Percentiles rank a stretch among this genome's conserved stretches.
These are phyloP conservation scores for Alectoria sarmentosa DNA, from an alignment of 495 filamentous ascomycete genomes.

Conservation along the genomic window DNA sequence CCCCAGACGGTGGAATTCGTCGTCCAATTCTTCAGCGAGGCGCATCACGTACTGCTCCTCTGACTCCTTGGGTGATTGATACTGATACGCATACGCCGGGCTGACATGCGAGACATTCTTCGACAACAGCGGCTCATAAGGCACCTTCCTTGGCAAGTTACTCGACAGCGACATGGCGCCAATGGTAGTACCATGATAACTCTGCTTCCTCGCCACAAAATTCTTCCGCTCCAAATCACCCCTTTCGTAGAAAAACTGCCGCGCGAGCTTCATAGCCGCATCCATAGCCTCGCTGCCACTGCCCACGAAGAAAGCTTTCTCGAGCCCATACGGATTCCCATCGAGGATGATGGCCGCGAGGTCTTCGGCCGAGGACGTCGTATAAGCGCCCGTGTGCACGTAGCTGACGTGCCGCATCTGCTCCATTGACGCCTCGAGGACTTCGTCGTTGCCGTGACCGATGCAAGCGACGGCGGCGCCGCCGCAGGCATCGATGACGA, in stretches of 20 bases:
- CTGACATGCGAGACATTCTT: conserved; percentile 57
- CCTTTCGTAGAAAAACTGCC: conserved; percentile 55
- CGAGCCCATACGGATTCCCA: conserved; percentile 35
- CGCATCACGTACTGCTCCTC: conserved; percentile 49
- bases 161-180: conserved; percentile 58
- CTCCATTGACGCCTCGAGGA: conserved; percentile 40
- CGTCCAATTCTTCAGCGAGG: conserved; percentile 61
- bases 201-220: conserved; percentile 61
- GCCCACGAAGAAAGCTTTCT: conserved; percentile 39
- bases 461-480: conserved; percentile 47
- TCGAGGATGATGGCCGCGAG: conserved; percentile 39
- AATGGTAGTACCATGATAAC: conserved; percentile 72
- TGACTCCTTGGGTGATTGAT: conserved; percentile 41
- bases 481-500: conserved; percentile 55
- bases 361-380: conserved; percentile 40
- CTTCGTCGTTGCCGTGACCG: conserved; percentile 41
- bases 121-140: conserved; percentile 59
- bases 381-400: conserved; percentile 48
- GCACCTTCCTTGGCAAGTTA: conserved; percentile 53
- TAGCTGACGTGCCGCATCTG: conserved; percentile 47
- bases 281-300: conserved; percentile 67
- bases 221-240: conserved; percentile 37
- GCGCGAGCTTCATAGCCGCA: conserved; percentile 56
- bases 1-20: conserved; percentile 64
- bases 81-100: conserved; percentile 61